A percentile compares a stretch with the other conserved stretches of the same genome.
These are phyloP conservation scores for Saccharomyces jurei DNA, from an alignment of 805 yeast species.

Conservation along the genomic window DNA sequence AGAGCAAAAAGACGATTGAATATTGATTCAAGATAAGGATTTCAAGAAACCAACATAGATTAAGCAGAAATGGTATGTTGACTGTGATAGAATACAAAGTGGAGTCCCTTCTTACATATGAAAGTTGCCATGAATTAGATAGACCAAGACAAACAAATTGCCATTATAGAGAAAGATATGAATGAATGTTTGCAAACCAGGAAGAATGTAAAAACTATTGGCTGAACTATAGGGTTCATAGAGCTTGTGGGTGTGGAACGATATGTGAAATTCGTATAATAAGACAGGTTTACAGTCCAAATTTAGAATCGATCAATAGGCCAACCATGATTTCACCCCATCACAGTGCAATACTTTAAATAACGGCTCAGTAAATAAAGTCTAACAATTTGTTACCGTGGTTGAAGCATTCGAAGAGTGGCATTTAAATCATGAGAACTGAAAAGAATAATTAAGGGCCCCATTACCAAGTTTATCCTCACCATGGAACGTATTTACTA, in stretches of 20 bases:
- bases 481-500: constrained; percentile 7
- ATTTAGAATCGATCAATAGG: not conserved
- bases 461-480: not conserved
- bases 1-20: not conserved
- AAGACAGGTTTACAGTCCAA: not conserved
- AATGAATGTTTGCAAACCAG: not conserved
- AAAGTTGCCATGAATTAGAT: not conserved
- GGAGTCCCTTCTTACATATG: not conserved
- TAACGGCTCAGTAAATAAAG: not conserved
- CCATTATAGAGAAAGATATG: not conserved
- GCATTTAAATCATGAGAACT: not conserved
- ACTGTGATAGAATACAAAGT: not conserved
- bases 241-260: not conserved
- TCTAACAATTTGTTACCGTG: not conserved
- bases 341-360: not conserved
- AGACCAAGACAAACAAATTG: not conserved
- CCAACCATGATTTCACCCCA: no score
- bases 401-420: not conserved
- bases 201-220: not conserved
- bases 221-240: not conserved
- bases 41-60: constrained; percentile 1
- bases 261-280: not conserved
- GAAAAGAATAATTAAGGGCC: not conserved
- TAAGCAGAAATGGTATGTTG: constrained; percentile 9
- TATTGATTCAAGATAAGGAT: not conserved